Evolutionary conservation across 305 asterid genomes (phyloP).

Genomic region (Fraxinus velutina): DNA sequence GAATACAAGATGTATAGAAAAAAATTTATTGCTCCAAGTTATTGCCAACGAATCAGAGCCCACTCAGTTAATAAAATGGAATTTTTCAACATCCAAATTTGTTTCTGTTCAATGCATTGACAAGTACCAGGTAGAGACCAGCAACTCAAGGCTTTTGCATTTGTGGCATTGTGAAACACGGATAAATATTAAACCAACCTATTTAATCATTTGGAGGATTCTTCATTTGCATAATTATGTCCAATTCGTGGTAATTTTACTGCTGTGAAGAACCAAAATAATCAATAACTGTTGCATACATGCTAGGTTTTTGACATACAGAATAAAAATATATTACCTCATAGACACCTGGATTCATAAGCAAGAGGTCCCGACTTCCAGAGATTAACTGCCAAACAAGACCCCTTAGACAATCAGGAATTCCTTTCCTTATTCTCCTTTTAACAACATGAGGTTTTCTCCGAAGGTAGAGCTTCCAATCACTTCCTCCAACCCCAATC

Average conservation of each 20-base stretch:
- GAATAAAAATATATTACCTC: conserved; percentile 49
- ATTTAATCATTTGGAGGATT: background rate
- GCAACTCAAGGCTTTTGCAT: conserved; percentile 13
- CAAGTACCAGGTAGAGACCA: background rate
- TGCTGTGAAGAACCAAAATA: background rate
- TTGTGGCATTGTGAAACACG: background rate
- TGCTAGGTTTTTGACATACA: conserved; percentile 8
- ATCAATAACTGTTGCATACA: background rate
- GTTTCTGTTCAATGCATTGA: background rate
- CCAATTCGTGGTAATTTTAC: background rate
- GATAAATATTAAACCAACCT: background rate
- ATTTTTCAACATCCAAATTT: background rate
- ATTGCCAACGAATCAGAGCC: background rate
- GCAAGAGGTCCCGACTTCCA: conserved; percentile 96
- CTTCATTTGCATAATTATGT: background rate
- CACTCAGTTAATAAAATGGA: background rate
- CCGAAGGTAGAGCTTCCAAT: conserved; percentile 90
- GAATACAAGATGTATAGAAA: background rate
- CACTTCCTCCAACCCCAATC: conserved; percentile 98
- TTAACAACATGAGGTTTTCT: conserved; percentile 91
- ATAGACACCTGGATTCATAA: conserved; percentile 95
- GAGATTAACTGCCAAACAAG: conserved; percentile 96
- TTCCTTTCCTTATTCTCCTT: conserved; percentile 94
- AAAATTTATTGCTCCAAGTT: background rate
- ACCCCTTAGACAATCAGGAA: conserved; percentile 97